Percentiles rank a stretch among this genome's conserved stretches.
phyloP scores from a whole-genome alignment of 192 early-diverging fungal genomes.

The Cetraspora pellucida region DNA sequence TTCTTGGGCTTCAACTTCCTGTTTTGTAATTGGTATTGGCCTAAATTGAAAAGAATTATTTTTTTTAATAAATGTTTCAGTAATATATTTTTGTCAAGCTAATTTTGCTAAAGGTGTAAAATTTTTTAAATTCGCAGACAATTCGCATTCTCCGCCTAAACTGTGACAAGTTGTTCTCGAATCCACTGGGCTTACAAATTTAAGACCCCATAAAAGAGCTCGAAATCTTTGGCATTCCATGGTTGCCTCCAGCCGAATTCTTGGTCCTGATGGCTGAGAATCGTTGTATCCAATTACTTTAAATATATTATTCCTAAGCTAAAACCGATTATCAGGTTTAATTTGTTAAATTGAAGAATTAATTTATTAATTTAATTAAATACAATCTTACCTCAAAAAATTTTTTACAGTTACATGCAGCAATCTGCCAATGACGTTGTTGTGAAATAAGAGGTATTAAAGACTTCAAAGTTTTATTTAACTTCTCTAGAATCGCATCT shows the following conservation, averaged over 20 bases:
- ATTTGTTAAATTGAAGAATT: no score
- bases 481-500: constrained; percentile 10
- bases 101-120: constrained; percentile 12
- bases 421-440: neutral
- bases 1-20: neutral
- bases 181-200: no score
- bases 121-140: neutral
- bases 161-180: no score
- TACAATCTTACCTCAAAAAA: neutral
- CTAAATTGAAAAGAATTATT: neutral
- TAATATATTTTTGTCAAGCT: constrained; percentile 1
- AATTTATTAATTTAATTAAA: neutral
- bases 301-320: constrained; percentile 8
- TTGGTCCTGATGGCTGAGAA: neutral
- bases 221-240: neutral
- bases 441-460: constrained; percentile 6
- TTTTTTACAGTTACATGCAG: constrained; percentile 8
- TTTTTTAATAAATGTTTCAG: neutral
- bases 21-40: neutral
- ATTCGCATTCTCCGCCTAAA: no score
- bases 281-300: constrained; percentile 13
- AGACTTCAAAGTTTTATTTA: constrained; percentile 11
- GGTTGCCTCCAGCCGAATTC: neutral
- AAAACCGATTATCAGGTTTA: no score
- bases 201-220: neutral